Evolutionary conservation across 2,329 filamentous ascomycete genomes (phyloP), one percentile per base, ranked within the genome.

Genomic region (Alternaria sp.): DNA sequence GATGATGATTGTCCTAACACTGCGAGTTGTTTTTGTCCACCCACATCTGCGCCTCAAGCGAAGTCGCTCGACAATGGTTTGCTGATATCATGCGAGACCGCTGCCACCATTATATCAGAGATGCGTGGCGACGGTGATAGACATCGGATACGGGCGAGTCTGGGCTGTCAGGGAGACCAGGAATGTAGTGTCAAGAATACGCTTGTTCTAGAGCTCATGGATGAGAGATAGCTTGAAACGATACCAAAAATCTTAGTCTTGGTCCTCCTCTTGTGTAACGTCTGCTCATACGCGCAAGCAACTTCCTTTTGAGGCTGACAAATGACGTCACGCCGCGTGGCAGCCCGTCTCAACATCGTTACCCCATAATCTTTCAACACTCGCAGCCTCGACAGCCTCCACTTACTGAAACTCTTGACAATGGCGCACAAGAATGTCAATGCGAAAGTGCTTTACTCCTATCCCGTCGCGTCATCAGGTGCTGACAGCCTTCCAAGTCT

Each of bases 41-140:
- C 70, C 3, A 49, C 67, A 5, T 45, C 58, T 21, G 25, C 54
- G n/a, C 36, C 49, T 19, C 44, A 32, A 40, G 36, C 44, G 19
- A 23, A 23, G n/a, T 59, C 26, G 6, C 44, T 43, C 25, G 32
- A 46, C 30, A 40, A 58, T 9, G 59, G 59, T 3, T 62, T 72
- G 8, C 65, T 75, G 21, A 76, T 73, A 17, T 75, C 74, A 1
- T 76, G 74, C 54, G 72, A 74, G 57, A 65, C 69, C 30, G 74
- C 74, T 28, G 71, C 72, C 17, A 69, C 66, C 4, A 74, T 76
- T 17, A 75, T 76, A 17, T 67, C 67, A 6, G 70, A 74, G 25
- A 74, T 76, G 72, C 70, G 71, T 30, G 71, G 72, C 6, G 69
- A 74, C 23, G 67, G 62, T 26, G 72, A 74, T 43, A 49, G 61